Conservation (phyloP, 106 monocot species). For the Dioscorea zingiberensis region DNA sequence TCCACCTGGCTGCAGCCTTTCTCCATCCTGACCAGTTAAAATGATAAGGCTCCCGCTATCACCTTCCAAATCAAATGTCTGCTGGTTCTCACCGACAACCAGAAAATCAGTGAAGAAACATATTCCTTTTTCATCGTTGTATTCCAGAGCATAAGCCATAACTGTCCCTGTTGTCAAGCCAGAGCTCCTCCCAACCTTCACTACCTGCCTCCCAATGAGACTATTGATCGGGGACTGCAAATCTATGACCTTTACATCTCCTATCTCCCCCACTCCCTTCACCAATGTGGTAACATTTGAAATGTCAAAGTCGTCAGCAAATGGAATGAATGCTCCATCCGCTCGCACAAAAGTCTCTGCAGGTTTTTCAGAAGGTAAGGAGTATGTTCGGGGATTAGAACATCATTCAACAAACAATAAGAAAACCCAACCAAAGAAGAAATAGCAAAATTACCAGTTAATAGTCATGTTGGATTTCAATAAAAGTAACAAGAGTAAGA, state of each 20-base stretch:
- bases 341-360: slow-evolving; percentile 97
- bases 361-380: slow-evolving; percentile 28
- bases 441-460: no score
- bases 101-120: slow-evolving; percentile 96
- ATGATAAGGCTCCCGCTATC: slow-evolving; percentile 96
- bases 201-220: slow-evolving; percentile 77
- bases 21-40: slow-evolving; percentile 51
- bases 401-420: slow-evolving; percentile 5
- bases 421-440: neutral
- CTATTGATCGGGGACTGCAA: slow-evolving; percentile 74
- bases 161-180: slow-evolving; percentile 79
- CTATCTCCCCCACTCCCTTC: slow-evolving; percentile 80
- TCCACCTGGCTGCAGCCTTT: slow-evolving; percentile 70
- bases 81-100: slow-evolving; percentile 86
- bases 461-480: no score
- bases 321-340: slow-evolving; percentile 96
- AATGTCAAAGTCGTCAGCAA: slow-evolving; percentile 76
- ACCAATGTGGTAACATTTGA: slow-evolving; percentile 69
- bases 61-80: slow-evolving; percentile 93
- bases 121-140: slow-evolving; percentile 92
- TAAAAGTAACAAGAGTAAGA: no score
- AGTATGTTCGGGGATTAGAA: slow-evolving; percentile 28
- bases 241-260: slow-evolving; percentile 72
- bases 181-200: slow-evolving; percentile 92
- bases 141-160: slow-evolving; percentile 84